Percentiles rank a stretch among this genome's conserved stretches.
phyloP scores from a whole-genome alignment of 1,284 basidiomycete genomes.

The Phylloboletellus chloephorus region DNA sequence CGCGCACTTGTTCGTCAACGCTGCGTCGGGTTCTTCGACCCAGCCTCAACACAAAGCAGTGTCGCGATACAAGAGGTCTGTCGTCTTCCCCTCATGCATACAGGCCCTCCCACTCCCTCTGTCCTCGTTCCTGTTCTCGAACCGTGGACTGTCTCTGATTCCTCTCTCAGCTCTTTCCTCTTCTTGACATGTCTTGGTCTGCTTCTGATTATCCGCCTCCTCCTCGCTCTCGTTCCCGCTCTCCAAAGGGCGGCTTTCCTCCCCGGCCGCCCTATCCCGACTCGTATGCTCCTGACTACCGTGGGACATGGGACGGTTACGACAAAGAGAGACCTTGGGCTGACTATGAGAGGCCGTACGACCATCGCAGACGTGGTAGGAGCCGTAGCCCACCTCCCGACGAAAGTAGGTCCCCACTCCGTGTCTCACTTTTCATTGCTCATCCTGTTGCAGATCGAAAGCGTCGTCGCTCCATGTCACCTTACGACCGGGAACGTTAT shows the following conservation, averaged over 20 bases:
- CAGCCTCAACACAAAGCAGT: constrained; percentile 53
- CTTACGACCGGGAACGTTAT: constrained; percentile 72
- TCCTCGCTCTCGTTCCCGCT: constrained; percentile 75
- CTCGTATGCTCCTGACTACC: constrained; percentile 49
- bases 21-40: constrained; percentile 48
- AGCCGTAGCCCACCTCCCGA: constrained; percentile 68
- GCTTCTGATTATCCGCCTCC: constrained; percentile 61
- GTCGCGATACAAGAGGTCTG: constrained; percentile 78
- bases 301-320: constrained; percentile 61
- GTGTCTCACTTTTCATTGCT: constrained; percentile 2
- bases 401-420: constrained; percentile 48
- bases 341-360: constrained; percentile 58
- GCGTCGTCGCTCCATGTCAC: constrained; percentile 79
- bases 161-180: constrained; percentile 57
- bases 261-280: constrained; percentile 56
- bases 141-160: constrained; percentile 61
- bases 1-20: constrained; percentile 60
- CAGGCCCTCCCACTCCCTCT: constrained; percentile 40
- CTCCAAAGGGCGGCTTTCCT: constrained; percentile 53
- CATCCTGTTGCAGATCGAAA: constrained; percentile 54
- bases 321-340: constrained; percentile 66
- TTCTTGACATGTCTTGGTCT: constrained; percentile 59
- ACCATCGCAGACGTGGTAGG: constrained; percentile 56
- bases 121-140: constrained; percentile 71
- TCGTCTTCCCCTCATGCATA: constrained; percentile 70